Base-by-base conservation (phyloP, 805 yeast genomes). In the Kodamaea leandrae region DNA sequence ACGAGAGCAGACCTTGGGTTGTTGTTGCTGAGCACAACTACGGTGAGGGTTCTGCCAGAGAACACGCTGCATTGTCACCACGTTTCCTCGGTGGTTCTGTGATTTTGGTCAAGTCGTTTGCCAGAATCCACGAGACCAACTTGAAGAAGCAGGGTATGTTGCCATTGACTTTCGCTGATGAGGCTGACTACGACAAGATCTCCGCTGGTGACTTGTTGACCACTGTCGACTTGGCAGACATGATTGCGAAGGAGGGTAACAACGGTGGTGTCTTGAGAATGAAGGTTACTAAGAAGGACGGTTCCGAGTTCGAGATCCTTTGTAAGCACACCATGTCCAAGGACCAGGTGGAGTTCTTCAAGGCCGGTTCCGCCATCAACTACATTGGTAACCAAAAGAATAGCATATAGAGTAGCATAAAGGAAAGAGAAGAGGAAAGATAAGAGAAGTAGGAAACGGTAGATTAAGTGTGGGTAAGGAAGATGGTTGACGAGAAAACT, bases 41-140 rank as follows among this genome's bases (percentile, higher is more conserved):
- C 62, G 99, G 99, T 79, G 99, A 91, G 78, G 99, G 99, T 77
- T 90, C 97, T 50, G 91, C 98, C 58, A 88, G 99, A 80, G 99
- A 91, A 77, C 99, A 91, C 58, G 99, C 99, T 34, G 98, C 98
- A 12, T 74, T 93, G 52, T 87, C 93, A 24, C 99, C 98, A 42
- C 78, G 95, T 66, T 93, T 86, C 72, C 75, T 93, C 33, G 98
- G 97, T 46, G 98, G 99, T 48, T 68, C 82, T 44, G 78, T 89
- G 49, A 84, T 91, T 48, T 71, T 91, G 47, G 95, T 87, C 54
- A 91, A 90, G 67, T 90, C 97, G 7, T 91, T 91, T 69, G 99
- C 99, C 25, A 84, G 99, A 76, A 91, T 91, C 57, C 99, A 91
- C 68, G 99, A 91, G 72, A 91, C 99, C 25, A 91, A 91, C 68